phyloP scores from a whole-genome alignment of 805 yeast species.

The Kodamaea restingae region DNA sequence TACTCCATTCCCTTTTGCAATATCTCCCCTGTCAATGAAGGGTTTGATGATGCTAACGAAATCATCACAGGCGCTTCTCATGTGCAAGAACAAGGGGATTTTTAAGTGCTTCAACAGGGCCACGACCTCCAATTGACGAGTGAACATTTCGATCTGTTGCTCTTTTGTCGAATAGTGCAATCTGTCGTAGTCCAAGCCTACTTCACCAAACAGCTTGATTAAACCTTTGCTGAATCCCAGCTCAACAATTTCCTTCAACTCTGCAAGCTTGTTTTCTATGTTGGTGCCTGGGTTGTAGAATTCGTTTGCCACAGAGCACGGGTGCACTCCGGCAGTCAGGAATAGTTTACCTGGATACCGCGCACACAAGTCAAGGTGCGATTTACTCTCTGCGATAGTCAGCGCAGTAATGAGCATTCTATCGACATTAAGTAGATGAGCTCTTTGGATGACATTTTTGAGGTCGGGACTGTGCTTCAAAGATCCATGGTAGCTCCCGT shows the following conservation, averaged over 20 bases:
- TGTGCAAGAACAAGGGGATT: constrained; percentile 84
- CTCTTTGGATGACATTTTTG: constrained; percentile 59
- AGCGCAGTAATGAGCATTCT: constrained; percentile 83
- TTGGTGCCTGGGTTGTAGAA: constrained; percentile 28
- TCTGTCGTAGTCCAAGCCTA: constrained; percentile 93
- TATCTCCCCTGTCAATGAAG: constrained; percentile 45
- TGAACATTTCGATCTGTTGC: constrained; percentile 65
- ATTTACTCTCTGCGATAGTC: constrained; percentile 58
- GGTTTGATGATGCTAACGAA: constrained; percentile 64
- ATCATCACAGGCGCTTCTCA: constrained; percentile 82
- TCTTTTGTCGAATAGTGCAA: constrained; percentile 67
- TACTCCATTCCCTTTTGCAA: constrained; percentile 57
- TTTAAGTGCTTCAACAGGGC: constrained; percentile 37
- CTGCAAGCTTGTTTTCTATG: constrained; percentile 40
- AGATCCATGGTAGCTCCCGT: constrained; percentile 71
- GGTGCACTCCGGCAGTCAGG: constrained; percentile 93
- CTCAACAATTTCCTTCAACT: constrained; percentile 47
- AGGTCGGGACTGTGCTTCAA: constrained; percentile 64
- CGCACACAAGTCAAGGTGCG: constrained; percentile 56
- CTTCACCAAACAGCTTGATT: constrained; percentile 88
- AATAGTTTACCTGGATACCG: constrained; percentile 32
- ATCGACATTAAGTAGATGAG: constrained; percentile 59
- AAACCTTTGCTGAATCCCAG: constrained; percentile 46
- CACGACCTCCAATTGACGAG: constrained; percentile 66
- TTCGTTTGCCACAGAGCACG: constrained; percentile 66